Base-by-base conservation (phyloP, 306 rosid genomes). In the Trifolium dubium region DNA sequence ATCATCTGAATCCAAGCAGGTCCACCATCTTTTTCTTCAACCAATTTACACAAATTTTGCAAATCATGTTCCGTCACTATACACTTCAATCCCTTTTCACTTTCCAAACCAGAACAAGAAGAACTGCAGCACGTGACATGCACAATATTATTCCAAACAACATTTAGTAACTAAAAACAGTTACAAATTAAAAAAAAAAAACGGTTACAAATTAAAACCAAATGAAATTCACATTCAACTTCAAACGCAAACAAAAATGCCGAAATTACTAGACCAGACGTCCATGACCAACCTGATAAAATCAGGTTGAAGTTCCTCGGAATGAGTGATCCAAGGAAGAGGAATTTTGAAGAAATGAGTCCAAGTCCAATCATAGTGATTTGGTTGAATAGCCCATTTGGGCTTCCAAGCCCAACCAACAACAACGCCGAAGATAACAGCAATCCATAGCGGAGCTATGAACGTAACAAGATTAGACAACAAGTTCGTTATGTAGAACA, bases 381-480 rank as follows among this genome's bases (percentile, higher is more conserved):
- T 82, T 0, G 88, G 72, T 66, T 51, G 68, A 5, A 80, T 69
- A 28, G 86, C 99, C 99, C 99, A 94, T 76, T 85, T 87, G 10
- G 99, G 99, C n/a, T 81, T 89, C 99, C 99, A 92, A 1, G 86
- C 82, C 99, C 99, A 94, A 23, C 99, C 99, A 44, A 94, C 88
- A 30, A 89, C 34, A 51, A 94, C 96, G 1, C 99, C 97, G 18
- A 88, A 74, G 43, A 92, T 59, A 58, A 89, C 83, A 15, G 92
- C 97, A 68, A 94, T 67, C 97, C 99, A 94, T 0, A 94, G 71
- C 14, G 97, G 94, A 41, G 87, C 82, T 6, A 87, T 53, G 60
- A 94, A 86, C 18, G 85, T 67, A 4, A 80, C 46, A 23, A 87
- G 77, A 23, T 23, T 23, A 23, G 23, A 23, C 23, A 23, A 23